Evolutionary conservation across 2,329 filamentous ascomycete species (phyloP).

Genomic region (Exophiala phaeomuriformis): DNA sequence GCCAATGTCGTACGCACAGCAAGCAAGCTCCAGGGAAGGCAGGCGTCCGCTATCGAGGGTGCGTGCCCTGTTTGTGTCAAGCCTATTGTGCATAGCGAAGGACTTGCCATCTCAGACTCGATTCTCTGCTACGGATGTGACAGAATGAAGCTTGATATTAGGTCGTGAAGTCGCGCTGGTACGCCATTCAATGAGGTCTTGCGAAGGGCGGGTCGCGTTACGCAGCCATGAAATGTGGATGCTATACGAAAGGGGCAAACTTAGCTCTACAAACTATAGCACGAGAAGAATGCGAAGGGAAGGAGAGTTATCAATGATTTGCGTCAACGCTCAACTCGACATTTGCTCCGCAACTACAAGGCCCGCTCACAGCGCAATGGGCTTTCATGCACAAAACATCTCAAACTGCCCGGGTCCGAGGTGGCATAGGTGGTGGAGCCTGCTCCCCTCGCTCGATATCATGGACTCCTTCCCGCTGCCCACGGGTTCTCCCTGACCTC

Average conservation of each 20-base stretch:
- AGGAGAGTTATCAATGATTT: background rate
- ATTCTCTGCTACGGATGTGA: slow-evolving; percentile 39
- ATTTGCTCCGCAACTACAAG: background rate
- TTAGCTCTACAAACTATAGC: too few relatives aligned
- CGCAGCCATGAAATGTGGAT: too few relatives aligned
- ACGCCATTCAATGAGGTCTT: too few relatives aligned
- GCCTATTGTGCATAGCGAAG: background rate
- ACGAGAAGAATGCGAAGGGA: too few relatives aligned
- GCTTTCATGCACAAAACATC: background rate
- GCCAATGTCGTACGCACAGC: slow-evolving; percentile 91
- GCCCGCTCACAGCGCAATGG: background rate
- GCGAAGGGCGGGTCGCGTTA: too few relatives aligned
- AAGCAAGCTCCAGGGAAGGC: slow-evolving; percentile 58
- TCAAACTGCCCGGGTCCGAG: slow-evolving; percentile 15
- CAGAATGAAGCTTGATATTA: slow-evolving; percentile 32
- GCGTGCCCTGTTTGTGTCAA: slow-evolving; percentile 54
- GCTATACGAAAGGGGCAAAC: too few relatives aligned
- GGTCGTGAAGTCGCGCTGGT: background rate
- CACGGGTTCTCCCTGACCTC: slow-evolving; percentile 24
- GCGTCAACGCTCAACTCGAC: background rate
- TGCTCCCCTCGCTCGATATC: slow-evolving; percentile 24
- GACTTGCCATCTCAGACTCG: background rate
- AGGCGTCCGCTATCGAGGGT: slow-evolving; percentile 48
- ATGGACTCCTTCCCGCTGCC: slow-evolving; percentile 28
- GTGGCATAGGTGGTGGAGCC: slow-evolving; percentile 18